Base-by-base conservation (phyloP, 1,284 basidiomycete genomes). In the Porogramme epimiltina region DNA sequence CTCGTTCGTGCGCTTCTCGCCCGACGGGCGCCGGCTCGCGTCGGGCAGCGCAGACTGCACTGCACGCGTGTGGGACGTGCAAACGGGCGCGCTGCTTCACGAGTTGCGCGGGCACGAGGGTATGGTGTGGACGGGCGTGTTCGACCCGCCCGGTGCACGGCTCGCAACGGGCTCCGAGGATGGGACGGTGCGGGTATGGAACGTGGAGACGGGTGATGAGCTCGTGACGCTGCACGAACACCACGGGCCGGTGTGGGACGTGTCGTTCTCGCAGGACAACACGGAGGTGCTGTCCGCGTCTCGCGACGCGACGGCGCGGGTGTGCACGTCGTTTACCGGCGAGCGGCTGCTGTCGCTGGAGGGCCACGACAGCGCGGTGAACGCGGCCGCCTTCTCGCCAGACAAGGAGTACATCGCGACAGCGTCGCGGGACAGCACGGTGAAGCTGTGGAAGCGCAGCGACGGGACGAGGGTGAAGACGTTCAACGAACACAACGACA, bases 151-250 rank as follows among this genome's bases (percentile, higher is more conserved):
- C 34, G 55, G 57, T 18, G 42, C 33, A n/a, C 59, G 56, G 13
- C 22, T 69, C 33, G 56, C 61, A 3, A 63, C 66, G 13, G 62
- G 60, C 34, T 64, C 65, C 5, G 59, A 62, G 18, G 61, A 64
- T 42, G 49, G 51, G 4, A 58, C 36, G 24, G 54, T 49, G 31
- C 51, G 59, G 15, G 47, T 66, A 25, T 66, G 62, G 59, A 50
- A 34, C 41, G 51, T 53, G 16, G 52, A 48, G 25, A 57, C 53
- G 15, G 62, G 64, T 5, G 50, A 60, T n/a, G 51, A 59, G 48
- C 52, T 62, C 15, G 34, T 62, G 34, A 33, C 18, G 10, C 24
- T 61, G 6, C 44, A 49, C 31, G 56, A 61, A 40, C 56, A 62
- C 51, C 28, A 40, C 2, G 53, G 54, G 2, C 51, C 57, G 3